phyloP scores from a whole-genome alignment of 2,329 filamentous ascomycete genomes.

The Nemania serpens region DNA sequence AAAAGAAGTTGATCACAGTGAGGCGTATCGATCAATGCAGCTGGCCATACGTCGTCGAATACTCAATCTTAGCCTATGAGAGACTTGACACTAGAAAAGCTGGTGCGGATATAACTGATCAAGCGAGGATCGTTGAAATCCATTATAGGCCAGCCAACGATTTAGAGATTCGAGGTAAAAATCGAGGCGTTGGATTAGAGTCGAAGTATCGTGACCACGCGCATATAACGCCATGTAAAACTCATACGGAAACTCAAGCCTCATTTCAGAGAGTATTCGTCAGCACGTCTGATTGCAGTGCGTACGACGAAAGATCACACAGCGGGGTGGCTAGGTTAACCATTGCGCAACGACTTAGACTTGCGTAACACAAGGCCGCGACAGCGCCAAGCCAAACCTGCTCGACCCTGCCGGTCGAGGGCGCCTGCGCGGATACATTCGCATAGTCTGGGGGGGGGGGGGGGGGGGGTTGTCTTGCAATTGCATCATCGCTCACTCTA shows the following conservation, averaged over 20 bases:
- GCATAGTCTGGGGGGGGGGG: neutral
- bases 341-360: neutral
- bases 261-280: neutral
- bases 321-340: neutral
- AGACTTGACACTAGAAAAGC: neutral
- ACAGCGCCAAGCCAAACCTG: neutral
- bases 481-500: neutral
- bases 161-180: neutral
- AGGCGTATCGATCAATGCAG: no score
- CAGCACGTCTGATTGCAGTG: constrained; percentile 1
- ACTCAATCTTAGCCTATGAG: neutral
- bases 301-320: neutral
- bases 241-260: neutral
- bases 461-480: neutral
- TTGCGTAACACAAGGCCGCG: constrained; percentile 14
- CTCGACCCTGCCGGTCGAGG: neutral
- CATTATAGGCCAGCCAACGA: neutral
- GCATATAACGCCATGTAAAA: neutral
- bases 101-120: no score
- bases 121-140: neutral
- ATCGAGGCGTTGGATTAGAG: neutral
- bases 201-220: neutral
- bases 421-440: no score
- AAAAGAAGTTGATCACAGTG: no score
- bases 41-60: no score